Conservation (phyloP, 2,329 filamentous ascomycete species). For the Hypoxylon sp. region DNA sequence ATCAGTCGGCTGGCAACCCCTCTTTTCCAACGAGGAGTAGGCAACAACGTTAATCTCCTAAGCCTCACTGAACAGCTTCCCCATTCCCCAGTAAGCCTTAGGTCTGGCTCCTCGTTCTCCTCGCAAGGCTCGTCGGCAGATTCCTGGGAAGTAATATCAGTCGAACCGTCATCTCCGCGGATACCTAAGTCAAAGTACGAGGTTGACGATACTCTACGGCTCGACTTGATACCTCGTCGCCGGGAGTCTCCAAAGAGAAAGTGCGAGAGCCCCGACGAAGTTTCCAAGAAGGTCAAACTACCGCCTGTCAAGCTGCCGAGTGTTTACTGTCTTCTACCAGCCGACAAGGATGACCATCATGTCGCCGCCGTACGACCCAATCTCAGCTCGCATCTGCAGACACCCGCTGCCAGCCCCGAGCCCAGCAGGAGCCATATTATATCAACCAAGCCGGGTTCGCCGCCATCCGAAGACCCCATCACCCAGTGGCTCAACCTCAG, state of each 20-base stretch:
- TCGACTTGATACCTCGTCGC: slow-evolving; percentile 9
- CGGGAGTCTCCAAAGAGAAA: slow-evolving; percentile 25
- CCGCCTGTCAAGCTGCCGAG: slow-evolving; percentile 34
- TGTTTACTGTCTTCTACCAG: slow-evolving; percentile 24
- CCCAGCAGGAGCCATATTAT: slow-evolving; percentile 27
- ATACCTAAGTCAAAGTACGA: slow-evolving; percentile 34
- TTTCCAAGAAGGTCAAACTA: slow-evolving; percentile 22
- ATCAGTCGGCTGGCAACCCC: slow-evolving; percentile 13
- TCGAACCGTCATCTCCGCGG: slow-evolving; percentile 39
- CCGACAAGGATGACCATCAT: neutral
- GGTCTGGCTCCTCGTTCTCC: slow-evolving; percentile 40
- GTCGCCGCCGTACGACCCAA: neutral
- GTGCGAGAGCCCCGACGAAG: slow-evolving; percentile 20
- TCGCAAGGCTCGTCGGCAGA: slow-evolving; percentile 29
- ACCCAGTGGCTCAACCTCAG: slow-evolving; percentile 43
- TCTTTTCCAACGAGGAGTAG: slow-evolving; percentile 5
- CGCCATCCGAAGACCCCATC: slow-evolving; percentile 38
- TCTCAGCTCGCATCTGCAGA: slow-evolving; percentile 4
- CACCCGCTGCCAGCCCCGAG: slow-evolving; percentile 41
- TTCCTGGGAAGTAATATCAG: slow-evolving; percentile 32
- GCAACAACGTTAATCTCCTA: slow-evolving; percentile 5
- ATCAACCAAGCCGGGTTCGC: slow-evolving; percentile 15
- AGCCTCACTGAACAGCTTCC: slow-evolving; percentile 20
- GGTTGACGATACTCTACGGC: slow-evolving; percentile 25
- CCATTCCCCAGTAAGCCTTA: slow-evolving; percentile 37